A percentile compares a stretch with the other conserved stretches of the same genome.
phyloP scores from a whole-genome alignment of 1,139 yeast species.

The Hyphopichia khmerensis region DNA sequence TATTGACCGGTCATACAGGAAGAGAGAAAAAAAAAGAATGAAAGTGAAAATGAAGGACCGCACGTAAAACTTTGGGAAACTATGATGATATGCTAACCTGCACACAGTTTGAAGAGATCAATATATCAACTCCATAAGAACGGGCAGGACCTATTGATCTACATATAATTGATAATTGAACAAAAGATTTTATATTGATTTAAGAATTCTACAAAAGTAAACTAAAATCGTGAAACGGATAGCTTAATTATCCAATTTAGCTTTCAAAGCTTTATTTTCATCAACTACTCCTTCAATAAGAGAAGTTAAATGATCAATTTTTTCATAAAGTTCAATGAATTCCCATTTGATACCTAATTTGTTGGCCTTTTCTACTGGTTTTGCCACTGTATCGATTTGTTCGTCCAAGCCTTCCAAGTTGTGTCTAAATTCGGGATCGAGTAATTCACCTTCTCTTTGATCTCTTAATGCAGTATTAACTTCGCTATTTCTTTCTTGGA shows the following conservation, averaged over 20 bases:
- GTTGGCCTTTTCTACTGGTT: slow-evolving; percentile 58
- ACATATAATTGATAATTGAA: no score
- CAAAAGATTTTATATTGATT: no score
- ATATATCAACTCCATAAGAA: no score
- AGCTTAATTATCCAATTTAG: slow-evolving; percentile 8
- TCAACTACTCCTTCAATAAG: slow-evolving; percentile 42
- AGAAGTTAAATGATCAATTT: slow-evolving; percentile 43
- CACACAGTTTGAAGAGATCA: no score
- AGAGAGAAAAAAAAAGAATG: no score
- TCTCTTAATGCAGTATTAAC: slow-evolving; percentile 38
- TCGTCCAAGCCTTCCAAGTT: slow-evolving; percentile 48
- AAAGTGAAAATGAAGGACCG: no score
- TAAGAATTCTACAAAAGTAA: no score
- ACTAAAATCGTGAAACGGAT: no score
- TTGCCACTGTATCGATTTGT: slow-evolving; percentile 47
- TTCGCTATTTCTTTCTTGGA: slow-evolving; percentile 38
- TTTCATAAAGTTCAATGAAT: slow-evolving; percentile 51
- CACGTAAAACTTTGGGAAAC: no score
- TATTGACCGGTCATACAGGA: no score
- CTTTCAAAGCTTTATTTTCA: slow-evolving; percentile 41
- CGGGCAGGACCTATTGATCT: no score
- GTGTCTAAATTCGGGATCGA: slow-evolving; percentile 67
- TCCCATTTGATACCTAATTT: slow-evolving; percentile 67
- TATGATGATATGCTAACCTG: no score
- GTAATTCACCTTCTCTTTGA: slow-evolving; percentile 64